phyloP scores from a whole-genome alignment of 2,329 filamentous ascomycete genomes.

The Xylaria arbuscula region DNA sequence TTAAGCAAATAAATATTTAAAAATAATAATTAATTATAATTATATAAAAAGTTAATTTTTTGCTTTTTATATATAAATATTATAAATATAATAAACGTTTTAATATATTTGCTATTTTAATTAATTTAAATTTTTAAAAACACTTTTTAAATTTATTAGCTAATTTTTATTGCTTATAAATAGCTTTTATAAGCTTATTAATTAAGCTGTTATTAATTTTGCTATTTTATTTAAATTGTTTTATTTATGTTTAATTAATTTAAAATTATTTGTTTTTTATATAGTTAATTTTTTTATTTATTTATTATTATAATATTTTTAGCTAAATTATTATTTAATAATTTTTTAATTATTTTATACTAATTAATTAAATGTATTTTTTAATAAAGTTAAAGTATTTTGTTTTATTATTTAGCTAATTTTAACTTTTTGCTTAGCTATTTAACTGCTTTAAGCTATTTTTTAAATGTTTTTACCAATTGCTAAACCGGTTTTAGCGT shows the following conservation, averaged over 20 bases:
- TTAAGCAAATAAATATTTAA: slow-evolving; percentile 1
- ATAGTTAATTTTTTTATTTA: too few species aligned
- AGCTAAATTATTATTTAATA: too few species aligned
- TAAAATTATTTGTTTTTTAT: too few species aligned
- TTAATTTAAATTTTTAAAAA: background rate
- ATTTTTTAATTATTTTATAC: too few species aligned
- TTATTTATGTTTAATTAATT: background rate
- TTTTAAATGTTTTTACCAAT: background rate
- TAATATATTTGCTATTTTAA: background rate
- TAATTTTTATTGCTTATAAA: too few species aligned
- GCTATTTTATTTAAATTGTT: background rate
- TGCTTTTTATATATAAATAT: slow-evolving; percentile 1
- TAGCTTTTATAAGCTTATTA: background rate
- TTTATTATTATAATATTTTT: background rate
- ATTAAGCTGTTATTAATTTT: background rate
- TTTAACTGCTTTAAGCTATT: background rate
- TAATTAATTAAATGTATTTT: too few species aligned
- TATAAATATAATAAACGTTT: background rate
- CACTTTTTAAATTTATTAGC: background rate
- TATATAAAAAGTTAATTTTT: slow-evolving; percentile 2
- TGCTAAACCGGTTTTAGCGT: background rate
- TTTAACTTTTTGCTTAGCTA: background rate
- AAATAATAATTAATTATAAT: background rate
- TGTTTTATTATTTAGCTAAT: background rate
- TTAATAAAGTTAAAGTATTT: background rate